These are phyloP conservation scores for Aspergillus sp. DNA, from an alignment of 2,329 filamentous ascomycete genomes.

Conservation along the genomic window DNA sequence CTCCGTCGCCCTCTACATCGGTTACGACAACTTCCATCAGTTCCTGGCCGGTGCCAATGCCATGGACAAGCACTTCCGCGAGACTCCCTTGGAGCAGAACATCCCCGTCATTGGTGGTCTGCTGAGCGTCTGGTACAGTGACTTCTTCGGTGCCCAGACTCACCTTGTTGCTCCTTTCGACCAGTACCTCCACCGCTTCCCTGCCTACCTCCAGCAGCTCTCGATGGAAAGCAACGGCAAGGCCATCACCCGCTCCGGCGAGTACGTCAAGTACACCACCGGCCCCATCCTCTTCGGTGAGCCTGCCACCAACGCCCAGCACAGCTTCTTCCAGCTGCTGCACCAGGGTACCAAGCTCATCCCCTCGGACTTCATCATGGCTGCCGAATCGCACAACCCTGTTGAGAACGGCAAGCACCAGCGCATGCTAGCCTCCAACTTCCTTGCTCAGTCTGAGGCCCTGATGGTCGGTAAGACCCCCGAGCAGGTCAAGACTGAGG, in stretches of 20 bases:
- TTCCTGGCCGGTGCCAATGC: constrained; percentile 91
- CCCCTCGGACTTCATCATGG: constrained; percentile 94
- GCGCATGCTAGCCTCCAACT: constrained; percentile 52
- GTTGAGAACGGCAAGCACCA: constrained; percentile 89
- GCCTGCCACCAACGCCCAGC: constrained; percentile 97
- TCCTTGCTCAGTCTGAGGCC: constrained; percentile 45
- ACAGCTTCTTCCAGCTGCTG: constrained; percentile 99
- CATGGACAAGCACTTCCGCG: constrained; percentile 97
- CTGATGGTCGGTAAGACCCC: constrained; percentile 50
- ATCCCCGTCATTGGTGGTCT: constrained; percentile 89
- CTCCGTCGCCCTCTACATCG: constrained; percentile 89
- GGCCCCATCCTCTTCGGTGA: constrained; percentile 95
- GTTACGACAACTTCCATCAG: constrained; percentile 94
- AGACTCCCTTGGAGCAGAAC: constrained; percentile 85
- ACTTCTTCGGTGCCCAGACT: constrained; percentile 97
- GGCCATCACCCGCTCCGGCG: constrained; percentile 79
- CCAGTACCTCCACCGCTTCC: constrained; percentile 98
- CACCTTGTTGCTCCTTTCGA: constrained; percentile 97
- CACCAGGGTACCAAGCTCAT: constrained; percentile 99
- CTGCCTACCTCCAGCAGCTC: constrained; percentile 95
- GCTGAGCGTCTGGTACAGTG: constrained; percentile 95
- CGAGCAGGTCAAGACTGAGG: constrained; percentile 43
- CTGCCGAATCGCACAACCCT: constrained; percentile 94
- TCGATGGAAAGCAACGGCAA: constrained; percentile 99
- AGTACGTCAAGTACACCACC: constrained; percentile 94